Evolutionary conservation across 2,329 filamentous ascomycete genomes (phyloP).

Genomic region (Biscogniauxia sp.): DNA sequence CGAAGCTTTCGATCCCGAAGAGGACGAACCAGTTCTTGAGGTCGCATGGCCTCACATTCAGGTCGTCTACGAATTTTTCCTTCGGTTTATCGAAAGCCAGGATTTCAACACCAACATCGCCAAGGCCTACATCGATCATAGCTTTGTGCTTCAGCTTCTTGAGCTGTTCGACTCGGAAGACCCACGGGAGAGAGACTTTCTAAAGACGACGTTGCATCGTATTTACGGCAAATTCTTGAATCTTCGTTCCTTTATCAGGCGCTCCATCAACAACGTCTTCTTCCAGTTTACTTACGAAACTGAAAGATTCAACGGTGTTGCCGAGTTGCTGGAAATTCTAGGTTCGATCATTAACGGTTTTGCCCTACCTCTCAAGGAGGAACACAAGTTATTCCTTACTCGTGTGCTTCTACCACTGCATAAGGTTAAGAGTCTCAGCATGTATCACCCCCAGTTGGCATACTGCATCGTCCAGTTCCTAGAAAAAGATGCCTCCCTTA

Average conservation of each 20-base stretch:
- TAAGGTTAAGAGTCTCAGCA: slow-evolving; percentile 98
- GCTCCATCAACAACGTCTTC: slow-evolving; percentile 99
- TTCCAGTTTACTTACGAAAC: slow-evolving; percentile 99
- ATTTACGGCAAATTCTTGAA: slow-evolving; percentile 99
- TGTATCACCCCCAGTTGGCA: slow-evolving; percentile 97
- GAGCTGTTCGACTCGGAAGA: slow-evolving; percentile 98
- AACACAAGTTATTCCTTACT: slow-evolving; percentile 97
- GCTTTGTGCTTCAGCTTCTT: slow-evolving; percentile 93
- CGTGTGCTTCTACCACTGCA: slow-evolving; percentile 89
- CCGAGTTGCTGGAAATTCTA: slow-evolving; percentile 91
- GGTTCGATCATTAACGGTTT: slow-evolving; percentile 99
- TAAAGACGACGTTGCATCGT: slow-evolving; percentile 95
- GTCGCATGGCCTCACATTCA: slow-evolving; percentile 99
- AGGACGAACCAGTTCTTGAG: slow-evolving; percentile 96
- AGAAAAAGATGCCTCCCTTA: slow-evolving; percentile 94
- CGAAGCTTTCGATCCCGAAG: slow-evolving; percentile 96
- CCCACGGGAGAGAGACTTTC: slow-evolving; percentile 90
- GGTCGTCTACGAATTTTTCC: slow-evolving; percentile 98
- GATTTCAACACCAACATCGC: slow-evolving; percentile 99
- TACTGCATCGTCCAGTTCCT: slow-evolving; percentile 99
- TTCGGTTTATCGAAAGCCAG: slow-evolving; percentile 97
- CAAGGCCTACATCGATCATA: slow-evolving; percentile 97
- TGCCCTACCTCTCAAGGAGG: slow-evolving; percentile 92
- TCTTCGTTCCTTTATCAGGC: slow-evolving; percentile 90
- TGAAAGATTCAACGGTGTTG: slow-evolving; percentile 96